phyloP scores from a whole-genome alignment of 2,329 filamentous ascomycete species.

The Fusarium sp. region DNA sequence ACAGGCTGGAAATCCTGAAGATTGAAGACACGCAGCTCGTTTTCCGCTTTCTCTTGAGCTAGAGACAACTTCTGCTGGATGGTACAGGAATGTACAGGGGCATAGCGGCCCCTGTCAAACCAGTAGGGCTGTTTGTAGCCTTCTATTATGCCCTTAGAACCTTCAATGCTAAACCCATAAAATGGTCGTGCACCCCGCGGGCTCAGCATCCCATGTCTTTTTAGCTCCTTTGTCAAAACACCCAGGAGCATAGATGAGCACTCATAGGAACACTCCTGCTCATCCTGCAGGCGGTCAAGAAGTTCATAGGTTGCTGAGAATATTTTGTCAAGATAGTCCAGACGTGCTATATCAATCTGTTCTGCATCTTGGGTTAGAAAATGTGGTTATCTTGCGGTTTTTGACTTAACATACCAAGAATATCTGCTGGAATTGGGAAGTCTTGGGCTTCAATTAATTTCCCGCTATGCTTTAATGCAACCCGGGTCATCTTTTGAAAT shows the following conservation, averaged over 20 bases:
- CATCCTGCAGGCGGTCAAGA: fast-evolving
- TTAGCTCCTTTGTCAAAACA: fast-evolving
- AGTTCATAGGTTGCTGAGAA: neutral
- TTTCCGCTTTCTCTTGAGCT: neutral
- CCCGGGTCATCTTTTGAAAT: slow-evolving; percentile 9
- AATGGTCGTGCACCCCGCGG: neutral
- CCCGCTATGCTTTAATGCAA: slow-evolving; percentile 22
- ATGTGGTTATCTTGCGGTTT: fast-evolving
- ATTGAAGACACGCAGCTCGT: neutral
- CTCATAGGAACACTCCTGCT: neutral
- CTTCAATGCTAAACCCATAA: neutral
- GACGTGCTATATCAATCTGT: neutral
- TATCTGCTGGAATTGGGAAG: neutral
- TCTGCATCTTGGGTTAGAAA: fast-evolving
- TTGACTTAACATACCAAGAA: neutral
- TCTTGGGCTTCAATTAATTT: neutral
- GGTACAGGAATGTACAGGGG: neutral
- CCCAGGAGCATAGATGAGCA: slow-evolving; percentile 8
- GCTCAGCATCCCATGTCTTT: neutral
- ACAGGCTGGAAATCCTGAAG: neutral
- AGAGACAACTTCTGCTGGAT: neutral
- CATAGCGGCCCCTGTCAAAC: neutral
- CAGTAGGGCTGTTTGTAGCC: fast-evolving
- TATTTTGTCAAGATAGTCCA: fast-evolving
- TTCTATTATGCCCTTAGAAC: fast-evolving